phyloP scores from a whole-genome alignment of 306 rosid species.

The Boehmeria nivea region DNA sequence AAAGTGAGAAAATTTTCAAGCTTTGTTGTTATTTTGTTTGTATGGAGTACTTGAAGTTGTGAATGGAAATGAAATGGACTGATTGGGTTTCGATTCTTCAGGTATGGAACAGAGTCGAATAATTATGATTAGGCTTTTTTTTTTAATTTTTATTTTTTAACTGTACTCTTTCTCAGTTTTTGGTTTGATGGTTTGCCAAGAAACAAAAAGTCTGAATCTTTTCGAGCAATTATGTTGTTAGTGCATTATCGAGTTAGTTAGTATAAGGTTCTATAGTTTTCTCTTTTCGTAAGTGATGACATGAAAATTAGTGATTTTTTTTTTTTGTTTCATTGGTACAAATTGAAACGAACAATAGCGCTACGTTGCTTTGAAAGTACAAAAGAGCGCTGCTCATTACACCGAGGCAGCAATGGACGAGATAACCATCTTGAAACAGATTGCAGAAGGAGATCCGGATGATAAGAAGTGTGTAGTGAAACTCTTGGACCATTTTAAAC shows the following conservation, averaged over 20 bases:
- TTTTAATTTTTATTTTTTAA: background rate
- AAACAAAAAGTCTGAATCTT: too few relatives aligned
- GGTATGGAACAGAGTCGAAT: background rate
- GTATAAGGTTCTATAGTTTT: background rate
- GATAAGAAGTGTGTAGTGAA: conserved; percentile 89
- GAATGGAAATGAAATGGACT: too few relatives aligned
- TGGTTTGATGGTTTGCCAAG: too few relatives aligned
- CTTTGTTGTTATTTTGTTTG: background rate
- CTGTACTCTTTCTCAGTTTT: too few relatives aligned
- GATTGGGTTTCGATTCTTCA: background rate
- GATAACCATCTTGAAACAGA: conserved; percentile 84
- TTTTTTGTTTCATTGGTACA: conserved; percentile 6
- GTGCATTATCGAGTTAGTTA: too few relatives aligned
- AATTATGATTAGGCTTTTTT: too few relatives aligned
- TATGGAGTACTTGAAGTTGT: too few relatives aligned
- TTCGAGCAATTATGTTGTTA: too few relatives aligned
- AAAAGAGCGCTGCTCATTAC: conserved; percentile 97
- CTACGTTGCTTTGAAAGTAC: conserved; percentile 89
- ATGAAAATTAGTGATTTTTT: background rate
- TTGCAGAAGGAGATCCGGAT: conserved; percentile 77
- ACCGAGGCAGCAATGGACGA: conserved; percentile 97
- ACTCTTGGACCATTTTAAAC: conserved; percentile 95
- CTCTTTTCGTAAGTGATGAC: background rate
- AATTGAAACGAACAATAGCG: conserved; percentile 41
- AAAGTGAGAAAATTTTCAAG: background rate